Evolutionary conservation across 371 early-diverging fungal genomes (phyloP), one percentile per base, ranked within the genome.

Genomic region (Mortierella sp.): DNA sequence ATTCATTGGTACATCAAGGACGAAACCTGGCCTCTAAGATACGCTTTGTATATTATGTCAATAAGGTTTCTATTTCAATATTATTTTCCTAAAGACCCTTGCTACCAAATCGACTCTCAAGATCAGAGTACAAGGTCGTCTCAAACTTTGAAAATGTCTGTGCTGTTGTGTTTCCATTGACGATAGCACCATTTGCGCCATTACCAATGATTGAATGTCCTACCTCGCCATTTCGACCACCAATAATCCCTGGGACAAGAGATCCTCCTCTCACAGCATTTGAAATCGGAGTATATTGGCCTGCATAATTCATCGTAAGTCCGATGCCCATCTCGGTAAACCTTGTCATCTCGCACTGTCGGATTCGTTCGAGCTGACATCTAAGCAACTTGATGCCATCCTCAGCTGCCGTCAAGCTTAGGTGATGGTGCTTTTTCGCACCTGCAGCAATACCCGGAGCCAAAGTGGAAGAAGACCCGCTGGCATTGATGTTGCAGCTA

Each of bases 311-410:
- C 77, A 77, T 77, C 15, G 72, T 73, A 31, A 79, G 66, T 5
- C 80, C 80, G 17, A 70, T 49, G 1, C 80, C 80, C 80, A 79
- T 79, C 47, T 79, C 80, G 31, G 80, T 64, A 34, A 79, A 79
- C 37, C 80, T 65, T 0, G 80, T 70, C 64, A 79, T 79, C 70
- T 79, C 80, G 4, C 66, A 70, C 28, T 79, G 80, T 12, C 80
- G 80, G 43, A 79, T 79, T 49, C 80, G 43, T 61, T 79, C 80
- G 31, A 79, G 34, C 31, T 79, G 80, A 40, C 80, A 79, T n/a
- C 71, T 61, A 22, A 79, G 40, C 53, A 79, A 32, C 68, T 79
- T 79, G 70, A 79, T 79, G 0, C 80, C 80, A 42, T 79, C 80
- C 42, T 79, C 80, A 0, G 80, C 80, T 1, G 80, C 80, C 0